These are phyloP conservation scores for Gossypium davidsonii DNA, from an alignment of 441 rosid species.

Conservation along the genomic window DNA sequence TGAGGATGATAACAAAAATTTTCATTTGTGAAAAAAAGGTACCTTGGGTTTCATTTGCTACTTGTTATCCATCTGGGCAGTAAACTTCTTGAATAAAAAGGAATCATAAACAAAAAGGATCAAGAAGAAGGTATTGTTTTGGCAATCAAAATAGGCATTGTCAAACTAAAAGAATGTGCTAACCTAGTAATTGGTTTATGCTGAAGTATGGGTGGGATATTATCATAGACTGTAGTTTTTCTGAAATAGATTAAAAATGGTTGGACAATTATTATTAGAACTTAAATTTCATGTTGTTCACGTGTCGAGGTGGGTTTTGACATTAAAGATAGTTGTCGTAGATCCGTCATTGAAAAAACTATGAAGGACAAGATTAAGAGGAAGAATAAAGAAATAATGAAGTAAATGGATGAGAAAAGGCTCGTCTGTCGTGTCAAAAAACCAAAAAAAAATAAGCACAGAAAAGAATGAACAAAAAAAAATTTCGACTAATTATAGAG, in stretches of 20 bases:
- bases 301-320: neutral
- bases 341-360: neutral
- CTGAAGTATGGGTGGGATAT: conserved; percentile 40
- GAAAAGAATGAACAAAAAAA: too few relatives aligned
- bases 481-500: neutral
- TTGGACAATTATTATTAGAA: conserved; percentile 22
- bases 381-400: too few relatives aligned
- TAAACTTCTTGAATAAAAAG: conserved; percentile 53
- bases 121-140: conserved; percentile 2
- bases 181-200: conserved; percentile 90
- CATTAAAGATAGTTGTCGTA: too few relatives aligned
- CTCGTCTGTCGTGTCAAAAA: neutral
- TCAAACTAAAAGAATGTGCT: conserved; percentile 13
- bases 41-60: conserved; percentile 48
- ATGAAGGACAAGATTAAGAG: neutral
- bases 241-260: conserved; percentile 23
- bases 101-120: conserved; percentile 11
- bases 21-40: neutral
- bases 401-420: neutral
- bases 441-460: neutral
- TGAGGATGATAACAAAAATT: neutral
- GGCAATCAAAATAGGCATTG: conserved; percentile 1
- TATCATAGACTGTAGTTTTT: conserved; percentile 35
- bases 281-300: neutral
- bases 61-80: conserved; percentile 69